Base-by-base conservation (phyloP, 2,329 filamentous ascomycete species). In the Rhexocercosporidium sp. region DNA sequence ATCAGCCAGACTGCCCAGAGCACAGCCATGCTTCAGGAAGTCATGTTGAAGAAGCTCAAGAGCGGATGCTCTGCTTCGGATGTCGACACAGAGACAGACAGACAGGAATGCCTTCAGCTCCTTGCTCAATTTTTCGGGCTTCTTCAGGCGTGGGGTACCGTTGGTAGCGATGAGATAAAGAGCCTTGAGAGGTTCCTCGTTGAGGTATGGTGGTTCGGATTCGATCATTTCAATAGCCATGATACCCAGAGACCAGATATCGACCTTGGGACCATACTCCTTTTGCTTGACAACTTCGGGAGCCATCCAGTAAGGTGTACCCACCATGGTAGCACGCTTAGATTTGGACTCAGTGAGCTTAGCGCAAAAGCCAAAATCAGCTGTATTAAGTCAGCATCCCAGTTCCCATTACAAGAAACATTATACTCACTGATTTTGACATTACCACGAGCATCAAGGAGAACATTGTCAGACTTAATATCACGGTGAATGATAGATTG, bases 161-260 rank as follows among this genome's bases (percentile, higher is more conserved):
- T 98, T 98, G 65, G 96, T 99, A 57, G 96, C 96, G 78, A 99
- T 99, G 69, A 99, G 87, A 79, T 97, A 99, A 56, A 99, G 86
- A 8, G 96, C 96, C 85, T 98, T 98, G 65, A 99, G 87, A 0
- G 96, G 96, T 80, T 98, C 95, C 81, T 98, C 96, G 81, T 98
- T 98, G 44, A 98, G 88, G 79, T 99, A 99, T 0, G 96, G 96
- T 6, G 96, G 96, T 80, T 99, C 96, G 20, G 93, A 97, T 79
- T 99, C 96, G 77, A 98, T 98, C 96, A 99, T 97, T 81, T 99
- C 96, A 76, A 99, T 98, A 27, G 96, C 95, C 96, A 98, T 99
- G 82, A 99, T 99, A 77, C 96, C 96, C 69, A 99, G 84, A 34
- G 94, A 97, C 96, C 96, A 99, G 77, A 98, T 97, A 78, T 99